These are phyloP conservation scores for Phaffomyces antillensis DNA, from an alignment of 805 yeast species.

Conservation along the genomic window DNA sequence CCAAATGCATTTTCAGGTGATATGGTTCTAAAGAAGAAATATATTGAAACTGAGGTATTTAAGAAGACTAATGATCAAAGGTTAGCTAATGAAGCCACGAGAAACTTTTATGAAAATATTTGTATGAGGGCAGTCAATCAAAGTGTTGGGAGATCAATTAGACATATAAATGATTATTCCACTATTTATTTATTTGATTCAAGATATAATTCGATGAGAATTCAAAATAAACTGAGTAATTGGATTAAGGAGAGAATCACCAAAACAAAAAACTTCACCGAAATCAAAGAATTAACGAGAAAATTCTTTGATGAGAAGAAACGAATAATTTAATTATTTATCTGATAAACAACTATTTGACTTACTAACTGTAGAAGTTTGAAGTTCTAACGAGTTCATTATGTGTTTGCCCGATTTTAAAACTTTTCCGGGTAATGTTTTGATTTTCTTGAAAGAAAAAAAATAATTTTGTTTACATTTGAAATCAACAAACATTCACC, in stretches of 20 bases:
- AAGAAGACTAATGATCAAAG: slow-evolving; percentile 38
- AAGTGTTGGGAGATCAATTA: slow-evolving; percentile 84
- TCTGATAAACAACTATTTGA: too few species aligned
- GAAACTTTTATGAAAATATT: slow-evolving; percentile 66
- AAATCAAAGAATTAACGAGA: slow-evolving; percentile 18
- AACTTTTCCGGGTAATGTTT: slow-evolving; percentile 1
- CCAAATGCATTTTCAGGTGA: slow-evolving; percentile 85
- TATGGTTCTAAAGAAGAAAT: slow-evolving; percentile 60
- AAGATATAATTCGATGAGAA: slow-evolving; percentile 41
- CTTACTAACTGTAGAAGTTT: too few species aligned
- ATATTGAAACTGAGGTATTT: slow-evolving; percentile 47
- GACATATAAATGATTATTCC: slow-evolving; percentile 79
- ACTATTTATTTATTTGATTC: slow-evolving; percentile 64
- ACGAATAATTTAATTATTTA: background rate
- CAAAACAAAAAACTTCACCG: slow-evolving; percentile 11
- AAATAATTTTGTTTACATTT: slow-evolving; percentile 5
- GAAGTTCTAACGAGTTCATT: too few species aligned
- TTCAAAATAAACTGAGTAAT: slow-evolving; percentile 55
- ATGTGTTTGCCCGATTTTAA: too few species aligned
- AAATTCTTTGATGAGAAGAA: slow-evolving; percentile 11
- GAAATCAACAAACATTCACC: too few species aligned
- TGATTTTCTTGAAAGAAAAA: background rate
- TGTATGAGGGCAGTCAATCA: slow-evolving; percentile 92
- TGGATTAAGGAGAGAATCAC: slow-evolving; percentile 58
- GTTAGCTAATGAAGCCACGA: slow-evolving; percentile 42